Percentiles rank a stretch among this genome's conserved stretches.
These are phyloP conservation scores for Blastomyces parvus DNA, from an alignment of 2,329 filamentous ascomycete species.

Conservation along the genomic window DNA sequence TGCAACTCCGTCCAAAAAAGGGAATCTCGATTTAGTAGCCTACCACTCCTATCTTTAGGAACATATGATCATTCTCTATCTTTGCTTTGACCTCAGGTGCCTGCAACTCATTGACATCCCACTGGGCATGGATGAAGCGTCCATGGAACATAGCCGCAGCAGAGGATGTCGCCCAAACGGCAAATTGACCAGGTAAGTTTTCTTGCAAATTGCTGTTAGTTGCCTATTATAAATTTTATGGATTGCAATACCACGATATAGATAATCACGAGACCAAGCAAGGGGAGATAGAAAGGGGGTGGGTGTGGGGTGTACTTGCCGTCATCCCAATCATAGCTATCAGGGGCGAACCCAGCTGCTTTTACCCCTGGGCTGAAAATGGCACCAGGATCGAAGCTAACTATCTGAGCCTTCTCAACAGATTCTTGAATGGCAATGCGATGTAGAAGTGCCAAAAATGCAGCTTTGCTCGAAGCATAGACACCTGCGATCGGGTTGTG, in stretches of 20 bases:
- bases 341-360: not conserved
- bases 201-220: not conserved
- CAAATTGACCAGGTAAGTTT: slow-evolving; percentile 22
- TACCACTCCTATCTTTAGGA: not conserved
- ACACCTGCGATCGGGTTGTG: not conserved
- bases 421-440: not conserved
- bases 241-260: not conserved
- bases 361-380: not conserved
- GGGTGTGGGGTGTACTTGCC: not conserved
- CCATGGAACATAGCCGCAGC: slow-evolving; percentile 35
- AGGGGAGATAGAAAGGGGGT: not conserved
- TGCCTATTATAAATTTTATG: too few relatives aligned
- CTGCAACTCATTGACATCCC: slow-evolving; percentile 34
- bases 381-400: not conserved
- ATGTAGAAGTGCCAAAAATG: not conserved
- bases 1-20: not conserved
- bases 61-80: not conserved
- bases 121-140: slow-evolving; percentile 30
- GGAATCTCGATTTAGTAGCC: not conserved
- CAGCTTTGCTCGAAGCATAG: not conserved
- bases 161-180: slow-evolving; percentile 31
- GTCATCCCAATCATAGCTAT: slow-evolving; percentile 1
- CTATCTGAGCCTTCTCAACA: not conserved
- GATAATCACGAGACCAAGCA: not conserved
- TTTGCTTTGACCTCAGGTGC: not conserved